phyloP scores from a whole-genome alignment of 768 basidiomycete species.

The Naganishia friedmannii region DNA sequence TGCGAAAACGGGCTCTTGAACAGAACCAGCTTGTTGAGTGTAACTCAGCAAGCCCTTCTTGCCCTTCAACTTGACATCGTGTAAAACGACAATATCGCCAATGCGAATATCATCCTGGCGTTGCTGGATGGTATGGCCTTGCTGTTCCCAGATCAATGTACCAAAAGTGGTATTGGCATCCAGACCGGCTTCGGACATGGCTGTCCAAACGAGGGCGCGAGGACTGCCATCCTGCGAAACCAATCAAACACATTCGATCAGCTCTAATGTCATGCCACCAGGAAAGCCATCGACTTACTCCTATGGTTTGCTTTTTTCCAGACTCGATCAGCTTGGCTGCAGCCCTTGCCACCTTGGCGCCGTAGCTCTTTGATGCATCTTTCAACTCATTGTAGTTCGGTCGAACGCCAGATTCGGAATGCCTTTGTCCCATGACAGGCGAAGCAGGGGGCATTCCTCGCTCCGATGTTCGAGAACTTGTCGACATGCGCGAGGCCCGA shows the following conservation, averaged over 20 bases:
- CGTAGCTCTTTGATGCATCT: conserved; percentile 68
- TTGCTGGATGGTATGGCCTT: conserved; percentile 64
- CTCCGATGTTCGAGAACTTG: conserved; percentile 14
- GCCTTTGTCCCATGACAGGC: conserved; percentile 7
- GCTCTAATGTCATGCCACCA: neutral
- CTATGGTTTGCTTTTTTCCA: conserved; percentile 73
- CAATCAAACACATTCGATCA: neutral
- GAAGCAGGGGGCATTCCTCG: conserved; percentile 25
- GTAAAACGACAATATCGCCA: conserved; percentile 74
- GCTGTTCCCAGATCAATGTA: conserved; percentile 72
- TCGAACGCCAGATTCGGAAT: conserved; percentile 20
- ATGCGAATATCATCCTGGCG: conserved; percentile 68
- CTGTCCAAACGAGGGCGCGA: conserved; percentile 69
- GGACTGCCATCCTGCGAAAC: conserved; percentile 67
- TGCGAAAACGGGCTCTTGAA: conserved; percentile 64
- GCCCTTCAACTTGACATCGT: conserved; percentile 74
- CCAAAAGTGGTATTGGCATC: conserved; percentile 58
- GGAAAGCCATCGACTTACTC: conserved; percentile 49
- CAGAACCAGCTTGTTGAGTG: conserved; percentile 59
- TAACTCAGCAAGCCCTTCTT: conserved; percentile 74
- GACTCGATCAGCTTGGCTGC: conserved; percentile 68
- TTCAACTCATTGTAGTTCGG: conserved; percentile 65
- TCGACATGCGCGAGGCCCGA: conserved; percentile 27
- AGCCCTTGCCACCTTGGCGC: conserved; percentile 68
- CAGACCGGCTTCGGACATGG: conserved; percentile 60